Evolutionary conservation across 1,139 yeast genomes (phyloP), one percentile per base, ranked within the genome.

Genomic region (Kluyveromyces sp.): DNA sequence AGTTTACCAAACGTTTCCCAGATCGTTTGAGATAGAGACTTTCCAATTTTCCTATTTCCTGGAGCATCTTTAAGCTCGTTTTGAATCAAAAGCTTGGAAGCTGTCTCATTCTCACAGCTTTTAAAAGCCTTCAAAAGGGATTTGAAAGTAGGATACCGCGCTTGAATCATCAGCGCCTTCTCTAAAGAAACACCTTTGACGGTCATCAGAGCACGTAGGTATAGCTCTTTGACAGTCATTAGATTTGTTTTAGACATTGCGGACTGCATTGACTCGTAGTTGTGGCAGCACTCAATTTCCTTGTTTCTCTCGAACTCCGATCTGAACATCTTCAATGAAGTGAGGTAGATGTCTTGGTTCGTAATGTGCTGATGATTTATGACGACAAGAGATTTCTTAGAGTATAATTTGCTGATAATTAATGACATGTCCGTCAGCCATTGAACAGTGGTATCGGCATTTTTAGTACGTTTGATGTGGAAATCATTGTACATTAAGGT

Each of bases 171-270:
- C 9, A 79, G 60, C 0, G 98, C 98, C 59, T 84, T 86, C 49
- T 89, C 96, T 36, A 87, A 66, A 0, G 95, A 78, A 0, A 92
- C 71, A 0, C 98, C 98, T 47, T 77, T 73, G 2, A 83, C 73
- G 1, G 89, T 73, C 83, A 88, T 78, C 20, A 94, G 70, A 82
- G 87, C 80, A 38, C 77, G 69, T 2, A 88, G 67, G 54, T 78
- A 92, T 54, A 87, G 67, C 52, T 92, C 96, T 38, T 78, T 78
- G 0, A 88, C 78, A 0, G 95, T 83, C 57, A 76, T 70, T 70
- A 81, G 69, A 17, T 77, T 77, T 2, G 84, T 71, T 57, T 94
- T 94, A 2, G 82, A 77, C 64, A 92, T 66, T 40, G 83, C 73
- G 4, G 76, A 77, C 52, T 81, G 84, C 59, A 86, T 92, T 13